phyloP scores from a whole-genome alignment of 2,329 filamentous ascomycete species.

The Aspergillus sp. region DNA sequence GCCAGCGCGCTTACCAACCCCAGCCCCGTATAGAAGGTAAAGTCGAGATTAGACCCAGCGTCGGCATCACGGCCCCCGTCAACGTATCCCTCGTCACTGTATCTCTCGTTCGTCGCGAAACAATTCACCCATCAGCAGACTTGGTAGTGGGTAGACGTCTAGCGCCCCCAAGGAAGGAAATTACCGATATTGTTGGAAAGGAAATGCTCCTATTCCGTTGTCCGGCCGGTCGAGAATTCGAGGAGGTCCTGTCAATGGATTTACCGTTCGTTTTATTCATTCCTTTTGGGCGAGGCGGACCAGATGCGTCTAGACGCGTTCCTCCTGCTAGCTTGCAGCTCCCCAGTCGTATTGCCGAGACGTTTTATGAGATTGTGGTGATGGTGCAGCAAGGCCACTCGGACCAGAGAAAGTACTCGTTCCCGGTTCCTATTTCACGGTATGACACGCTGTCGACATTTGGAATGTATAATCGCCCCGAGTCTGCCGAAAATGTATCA shows the following conservation, averaged over 20 bases:
- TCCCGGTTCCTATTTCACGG: slow-evolving; percentile 84
- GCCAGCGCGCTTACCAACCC: slow-evolving; percentile 11
- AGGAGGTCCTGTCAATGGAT: slow-evolving; percentile 93
- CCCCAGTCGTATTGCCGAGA: slow-evolving; percentile 91
- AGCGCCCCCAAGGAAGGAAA: slow-evolving; percentile 84
- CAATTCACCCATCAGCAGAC: slow-evolving; percentile 93
- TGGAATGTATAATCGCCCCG: slow-evolving; percentile 98
- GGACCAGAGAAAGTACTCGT: slow-evolving; percentile 85
- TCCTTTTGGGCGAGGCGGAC: slow-evolving; percentile 85
- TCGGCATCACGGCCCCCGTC: slow-evolving; percentile 84
- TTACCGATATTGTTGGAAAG: slow-evolving; percentile 89
- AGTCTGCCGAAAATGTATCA: slow-evolving; percentile 78
- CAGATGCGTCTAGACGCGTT: slow-evolving; percentile 85
- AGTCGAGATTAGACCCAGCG: slow-evolving; percentile 87
- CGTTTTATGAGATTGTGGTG: slow-evolving; percentile 93
- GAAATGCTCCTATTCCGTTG: slow-evolving; percentile 91
- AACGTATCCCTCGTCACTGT: slow-evolving; percentile 91
- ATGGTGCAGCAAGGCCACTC: slow-evolving; percentile 88
- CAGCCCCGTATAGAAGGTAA: slow-evolving; percentile 96
- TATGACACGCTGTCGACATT: slow-evolving; percentile 98
- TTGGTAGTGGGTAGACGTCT: slow-evolving; percentile 90
- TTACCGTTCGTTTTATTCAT: slow-evolving; percentile 97
- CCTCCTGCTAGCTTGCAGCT: slow-evolving; percentile 90
- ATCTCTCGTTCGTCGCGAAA: slow-evolving; percentile 88
- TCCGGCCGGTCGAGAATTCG: slow-evolving; percentile 76